phyloP scores from a whole-genome alignment of 2,329 filamentous ascomycete species.

The Cercospora zeina region DNA sequence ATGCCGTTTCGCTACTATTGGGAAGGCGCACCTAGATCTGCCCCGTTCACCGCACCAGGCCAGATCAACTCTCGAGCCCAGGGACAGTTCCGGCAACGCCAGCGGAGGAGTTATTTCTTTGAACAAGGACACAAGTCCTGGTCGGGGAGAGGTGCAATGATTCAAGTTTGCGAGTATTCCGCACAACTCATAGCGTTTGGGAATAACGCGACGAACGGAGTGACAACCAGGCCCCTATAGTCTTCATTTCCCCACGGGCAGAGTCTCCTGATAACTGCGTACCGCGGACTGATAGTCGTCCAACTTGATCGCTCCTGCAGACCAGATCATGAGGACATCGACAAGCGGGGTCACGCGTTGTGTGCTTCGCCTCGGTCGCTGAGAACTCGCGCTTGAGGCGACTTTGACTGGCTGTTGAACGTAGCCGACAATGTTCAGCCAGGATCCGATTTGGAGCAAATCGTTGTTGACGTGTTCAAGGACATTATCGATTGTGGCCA shows the following conservation, averaged over 20 bases:
- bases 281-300: constrained; percentile 68
- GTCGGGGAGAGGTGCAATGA: too few species aligned
- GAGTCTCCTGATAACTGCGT: constrained; percentile 24
- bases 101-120: too few species aligned
- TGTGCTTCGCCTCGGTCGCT: background rate
- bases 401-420: constrained; percentile 31
- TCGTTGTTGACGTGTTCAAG: constrained; percentile 64
- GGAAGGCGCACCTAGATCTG: too few species aligned
- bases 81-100: too few species aligned
- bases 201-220: background rate
- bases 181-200: too few species aligned
- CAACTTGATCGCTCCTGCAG: constrained; percentile 70
- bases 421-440: constrained; percentile 88
- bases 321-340: constrained; percentile 77
- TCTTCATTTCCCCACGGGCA: background rate
- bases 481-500: constrained; percentile 71
- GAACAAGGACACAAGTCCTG: too few species aligned
- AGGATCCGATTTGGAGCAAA: constrained; percentile 71
- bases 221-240: background rate
- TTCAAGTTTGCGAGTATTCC: too few species aligned
- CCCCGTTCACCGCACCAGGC: too few species aligned
- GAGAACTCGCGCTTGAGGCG: background rate
- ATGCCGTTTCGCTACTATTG: too few species aligned
- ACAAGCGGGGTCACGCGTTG: constrained; percentile 45
- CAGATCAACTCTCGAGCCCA: too few species aligned